Conservation (phyloP, 495 filamentous ascomycete species). For the Friedmanniomyces endolithicus region DNA sequence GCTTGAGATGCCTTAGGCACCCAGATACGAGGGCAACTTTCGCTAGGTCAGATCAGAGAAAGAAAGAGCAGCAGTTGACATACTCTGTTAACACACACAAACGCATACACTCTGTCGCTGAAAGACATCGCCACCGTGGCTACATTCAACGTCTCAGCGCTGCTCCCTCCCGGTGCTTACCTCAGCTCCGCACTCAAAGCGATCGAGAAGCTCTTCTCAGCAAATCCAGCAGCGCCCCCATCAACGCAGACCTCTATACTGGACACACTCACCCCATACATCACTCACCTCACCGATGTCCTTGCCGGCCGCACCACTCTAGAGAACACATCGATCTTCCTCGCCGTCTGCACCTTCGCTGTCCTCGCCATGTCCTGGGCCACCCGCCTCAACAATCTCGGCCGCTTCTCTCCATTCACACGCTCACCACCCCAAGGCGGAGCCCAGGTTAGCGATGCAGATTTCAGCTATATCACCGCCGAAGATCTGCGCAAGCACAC, state of each 20-base stretch:
- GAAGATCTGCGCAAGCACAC: constrained; percentile 42
- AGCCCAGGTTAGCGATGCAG: constrained; percentile 54
- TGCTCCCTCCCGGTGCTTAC: background rate
- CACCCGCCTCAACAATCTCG: constrained; percentile 40
- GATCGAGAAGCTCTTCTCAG: background rate
- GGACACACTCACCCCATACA: background rate
- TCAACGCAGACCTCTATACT: background rate
- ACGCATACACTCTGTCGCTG: too few relatives aligned
- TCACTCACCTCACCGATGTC: background rate
- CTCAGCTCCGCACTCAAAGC: constrained; percentile 2
- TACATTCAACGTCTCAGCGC: constrained; percentile 4
- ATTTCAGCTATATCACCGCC: constrained; percentile 71
- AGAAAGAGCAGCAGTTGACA: background rate
- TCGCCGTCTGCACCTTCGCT: constrained; percentile 39
- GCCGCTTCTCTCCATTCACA: constrained; percentile 38
- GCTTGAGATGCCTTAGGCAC: too few relatives aligned
- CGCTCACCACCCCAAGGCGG: constrained; percentile 19
- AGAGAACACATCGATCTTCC: constrained; percentile 21
- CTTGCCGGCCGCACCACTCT: constrained; percentile 10
- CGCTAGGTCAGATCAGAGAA: too few relatives aligned
- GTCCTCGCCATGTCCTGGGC: constrained; percentile 52
- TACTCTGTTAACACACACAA: too few relatives aligned
- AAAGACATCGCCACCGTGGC: background rate
- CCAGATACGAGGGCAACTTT: too few relatives aligned
- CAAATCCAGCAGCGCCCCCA: background rate